Base-by-base conservation (phyloP, 164 flowering plant genomes). In the Magnolia officinalis region DNA sequence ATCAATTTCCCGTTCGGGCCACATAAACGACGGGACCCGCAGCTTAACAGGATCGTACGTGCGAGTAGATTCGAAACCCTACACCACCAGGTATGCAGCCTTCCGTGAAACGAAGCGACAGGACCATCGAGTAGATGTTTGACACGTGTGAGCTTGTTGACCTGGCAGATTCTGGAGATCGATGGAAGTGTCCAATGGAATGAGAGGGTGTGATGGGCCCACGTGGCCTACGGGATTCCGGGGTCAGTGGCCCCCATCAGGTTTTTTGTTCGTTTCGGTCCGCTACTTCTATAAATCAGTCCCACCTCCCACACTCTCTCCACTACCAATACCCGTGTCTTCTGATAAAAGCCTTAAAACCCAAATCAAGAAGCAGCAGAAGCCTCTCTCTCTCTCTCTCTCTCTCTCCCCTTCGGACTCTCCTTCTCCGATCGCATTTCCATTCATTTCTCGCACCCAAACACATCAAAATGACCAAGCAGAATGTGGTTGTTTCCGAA, bases 391-490 rank as follows among this genome's bases (percentile, higher is more conserved):
- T 59, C 14, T 14, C 61, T 59, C 2, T 59, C 63, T 59, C 63
- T 59, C 63, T 19, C 9, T 19, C 4, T 65, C 68, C 24, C 24
- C 24, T 23, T 23, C 24, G 24, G 24, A 23, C 0, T 64, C 24
- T 64, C 8, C 24, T 64, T 6, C 24, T 64, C 24, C 24, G 21
- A 16, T 64, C 24, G 24, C 67, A 64, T 64, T 64, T 5, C 67
- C 24, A 64, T 59, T 59, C 63, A 59, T 59, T 59, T 59, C 4
- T 19, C 63, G 16, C 63, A 59, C 63, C 63, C 24, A 64, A n/a
- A 20, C 24, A 20, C 24, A n/a, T 29, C 71, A 67, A 77, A 49
- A 90, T 89, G 93, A 91, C 90, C 1, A 90, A 91, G 80, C 90
- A 85, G 45, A 89, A 83, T 81, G 86, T 89, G 83, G 74, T 85